Evolutionary conservation across 129 eudicot species (phyloP), one percentile per base, ranked within the genome.

Genomic region (Helichrysum umbraculigerum): DNA sequence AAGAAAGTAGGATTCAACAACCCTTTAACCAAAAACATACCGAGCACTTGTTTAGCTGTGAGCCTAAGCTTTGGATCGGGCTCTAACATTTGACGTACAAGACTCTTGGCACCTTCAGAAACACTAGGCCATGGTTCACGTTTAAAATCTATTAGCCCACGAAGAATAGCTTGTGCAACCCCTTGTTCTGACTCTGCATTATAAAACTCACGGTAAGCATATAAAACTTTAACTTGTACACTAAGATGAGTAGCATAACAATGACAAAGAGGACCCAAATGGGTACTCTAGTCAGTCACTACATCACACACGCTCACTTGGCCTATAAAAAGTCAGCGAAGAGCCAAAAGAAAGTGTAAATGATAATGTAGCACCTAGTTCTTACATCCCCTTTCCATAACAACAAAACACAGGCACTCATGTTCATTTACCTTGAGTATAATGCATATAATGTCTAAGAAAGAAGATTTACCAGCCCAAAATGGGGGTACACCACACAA

Each of bases 91-190:
- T 90, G 96, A 35, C 83, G 84, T n/a, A 90, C 93, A 74, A 90
- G 86, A 85, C 87, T 84, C 86, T 90, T 87, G 33, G 96, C 96
- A 80, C 85, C 75, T 70, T 90, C 96, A 67, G 96, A 90, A 73
- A 90, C 82, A 74, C 88, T 90, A 52, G 96, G 96, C 96, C 96
- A 90, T 66, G 96, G 96, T 82, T 90, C 96, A 20, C 96, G 84
- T n/a, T 90, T 89, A 71, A 90, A 90, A 80, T 87, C 96, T 39
- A 90, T 85, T 72, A 70, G 61, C 67, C 96, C 96, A 9, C 93
- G 91, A 32, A 90, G 78, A 83, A 90, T 90, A 78, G 96, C 96
- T 71, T 90, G 96, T 72, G 96, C 96, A 78, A 90, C 96, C 70
- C 96, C 96, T 78, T 87, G 96, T 78, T 90, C 96, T 69, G 96